Base-by-base conservation (phyloP, 1,284 basidiomycete genomes). In the Leccinum griseonigrum region DNA sequence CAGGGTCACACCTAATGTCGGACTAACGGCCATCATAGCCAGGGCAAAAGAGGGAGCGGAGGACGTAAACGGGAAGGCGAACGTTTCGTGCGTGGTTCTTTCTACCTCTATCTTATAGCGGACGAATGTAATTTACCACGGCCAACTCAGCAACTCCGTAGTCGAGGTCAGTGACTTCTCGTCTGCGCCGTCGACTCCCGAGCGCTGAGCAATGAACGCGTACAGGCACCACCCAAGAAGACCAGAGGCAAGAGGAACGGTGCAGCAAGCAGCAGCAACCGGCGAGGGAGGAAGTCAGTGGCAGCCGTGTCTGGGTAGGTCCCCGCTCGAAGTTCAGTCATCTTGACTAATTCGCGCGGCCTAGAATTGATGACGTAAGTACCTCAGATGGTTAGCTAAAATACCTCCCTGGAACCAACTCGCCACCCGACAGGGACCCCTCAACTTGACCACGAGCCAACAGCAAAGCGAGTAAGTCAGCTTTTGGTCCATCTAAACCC, bases 211-310 rank as follows among this genome's bases (percentile, higher is more conserved):
- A 13, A 14, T 13, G 11, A 22, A 29, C 28, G 16, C 26, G 8
- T 52, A 58, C 38, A 66, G 61, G 69, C 70, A 46, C 66, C 71
- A 46, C 43, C 70, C 28, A 82, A 81, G 68, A 82, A 77, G 66
- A 62, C 76, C 5, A 79, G 66, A 69, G 16, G 69, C 3, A 69
- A 71, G 29, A 79, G 73, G 60, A 29, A 18, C n/a, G 48, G 67
- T 28, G 51, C 69, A n/a, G 43, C 70, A 16, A 60, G 67, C n/a
- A 76, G 71, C 32, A 65, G 61, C 58, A 34, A 68, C 63, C 65
- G 62, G 64, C 16, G 28, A 29, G 54, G 51, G 14, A 56, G 43
- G 9, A 66, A 60, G 51, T 58, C 54, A 7, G 40, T 56, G 56
- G 57, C 66, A 65, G 60, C 32, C 18, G 43, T n/a, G 4, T 52